Percentiles rank a stretch among this genome's conserved stretches.
phyloP scores from a whole-genome alignment of 1,284 basidiomycete genomes.

The Apiotrichum porosum region DNA sequence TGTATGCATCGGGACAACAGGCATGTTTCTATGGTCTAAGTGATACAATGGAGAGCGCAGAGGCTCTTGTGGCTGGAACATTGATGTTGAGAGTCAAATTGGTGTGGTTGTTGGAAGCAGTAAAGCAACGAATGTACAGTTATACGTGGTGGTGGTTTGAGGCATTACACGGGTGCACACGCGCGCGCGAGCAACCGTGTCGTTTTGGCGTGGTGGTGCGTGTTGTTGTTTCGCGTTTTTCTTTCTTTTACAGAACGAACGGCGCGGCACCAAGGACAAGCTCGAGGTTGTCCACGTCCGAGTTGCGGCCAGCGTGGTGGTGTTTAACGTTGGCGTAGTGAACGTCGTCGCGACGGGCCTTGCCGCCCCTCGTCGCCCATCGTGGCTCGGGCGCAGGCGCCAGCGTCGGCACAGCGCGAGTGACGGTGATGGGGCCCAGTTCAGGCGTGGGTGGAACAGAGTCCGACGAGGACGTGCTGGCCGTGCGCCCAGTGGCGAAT shows the following conservation, averaged over 20 bases:
- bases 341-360: not conserved
- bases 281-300: not conserved
- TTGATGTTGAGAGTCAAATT: too few species aligned
- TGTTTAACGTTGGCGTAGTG: not conserved
- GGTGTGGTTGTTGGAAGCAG: too few species aligned
- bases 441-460: constrained; percentile 4
- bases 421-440: not conserved
- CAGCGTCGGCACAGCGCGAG: not conserved
- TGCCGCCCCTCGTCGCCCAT: not conserved
- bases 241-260: not conserved
- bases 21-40: too few species aligned
- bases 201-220: too few species aligned
- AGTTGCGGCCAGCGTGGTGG: not conserved
- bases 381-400: not conserved
- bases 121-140: too few species aligned
- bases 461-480: not conserved
- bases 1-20: too few species aligned
- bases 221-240: not conserved
- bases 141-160: too few species aligned
- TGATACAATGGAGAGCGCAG: too few species aligned
- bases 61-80: too few species aligned
- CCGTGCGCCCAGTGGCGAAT: not conserved
- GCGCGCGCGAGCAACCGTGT: too few species aligned
- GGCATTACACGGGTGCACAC: too few species aligned
- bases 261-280: too few species aligned